Evolutionary conservation across 2,329 filamentous ascomycete genomes (phyloP).

Genomic region (Ceratocystiopsis sp.): DNA sequence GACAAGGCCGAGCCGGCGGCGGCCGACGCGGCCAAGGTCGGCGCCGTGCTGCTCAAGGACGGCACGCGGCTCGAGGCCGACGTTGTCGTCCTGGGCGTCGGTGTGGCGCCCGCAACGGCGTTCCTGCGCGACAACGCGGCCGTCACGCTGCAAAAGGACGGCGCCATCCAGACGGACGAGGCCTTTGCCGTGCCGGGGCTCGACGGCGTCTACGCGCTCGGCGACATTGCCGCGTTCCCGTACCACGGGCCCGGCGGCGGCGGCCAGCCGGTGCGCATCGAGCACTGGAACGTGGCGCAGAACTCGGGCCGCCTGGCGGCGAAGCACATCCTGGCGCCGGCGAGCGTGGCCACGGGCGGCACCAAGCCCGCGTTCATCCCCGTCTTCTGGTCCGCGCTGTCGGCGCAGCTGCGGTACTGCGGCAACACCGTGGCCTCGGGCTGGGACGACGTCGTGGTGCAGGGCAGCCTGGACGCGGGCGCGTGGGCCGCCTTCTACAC

Average conservation of each 20-base stretch:
- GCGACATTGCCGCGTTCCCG: slow-evolving; percentile 88
- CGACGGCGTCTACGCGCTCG: slow-evolving; percentile 77
- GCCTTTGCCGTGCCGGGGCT: slow-evolving; percentile 60
- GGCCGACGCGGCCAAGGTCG: slow-evolving; percentile 54
- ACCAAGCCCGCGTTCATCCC: slow-evolving; percentile 56
- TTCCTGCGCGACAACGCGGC: slow-evolving; percentile 59
- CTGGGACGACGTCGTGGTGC: slow-evolving; percentile 71
- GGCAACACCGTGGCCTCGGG: slow-evolving; percentile 57
- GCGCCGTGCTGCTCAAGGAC: slow-evolving; percentile 67
- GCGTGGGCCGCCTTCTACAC: slow-evolving; percentile 86
- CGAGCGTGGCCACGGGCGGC: slow-evolving; percentile 27
- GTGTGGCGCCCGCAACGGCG: slow-evolving; percentile 70
- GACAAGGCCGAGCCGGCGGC: slow-evolving; percentile 63
- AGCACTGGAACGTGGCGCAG: slow-evolving; percentile 98
- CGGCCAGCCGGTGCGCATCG: slow-evolving; percentile 61
- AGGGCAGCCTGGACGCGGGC: slow-evolving; percentile 56
- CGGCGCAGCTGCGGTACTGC: slow-evolving; percentile 80
- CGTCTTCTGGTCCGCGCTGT: slow-evolving; percentile 91
- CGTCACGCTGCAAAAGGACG: slow-evolving; percentile 61
- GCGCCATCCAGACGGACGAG: slow-evolving; percentile 69
- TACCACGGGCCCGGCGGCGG: slow-evolving; percentile 79
- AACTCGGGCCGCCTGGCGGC: slow-evolving; percentile 75
- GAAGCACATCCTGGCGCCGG: slow-evolving; percentile 52
- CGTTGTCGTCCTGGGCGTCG: slow-evolving; percentile 79
- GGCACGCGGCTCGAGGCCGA: slow-evolving; percentile 74